Conservation (phyloP, 116 monocot species). For the Dioscorea cayenensis region DNA sequence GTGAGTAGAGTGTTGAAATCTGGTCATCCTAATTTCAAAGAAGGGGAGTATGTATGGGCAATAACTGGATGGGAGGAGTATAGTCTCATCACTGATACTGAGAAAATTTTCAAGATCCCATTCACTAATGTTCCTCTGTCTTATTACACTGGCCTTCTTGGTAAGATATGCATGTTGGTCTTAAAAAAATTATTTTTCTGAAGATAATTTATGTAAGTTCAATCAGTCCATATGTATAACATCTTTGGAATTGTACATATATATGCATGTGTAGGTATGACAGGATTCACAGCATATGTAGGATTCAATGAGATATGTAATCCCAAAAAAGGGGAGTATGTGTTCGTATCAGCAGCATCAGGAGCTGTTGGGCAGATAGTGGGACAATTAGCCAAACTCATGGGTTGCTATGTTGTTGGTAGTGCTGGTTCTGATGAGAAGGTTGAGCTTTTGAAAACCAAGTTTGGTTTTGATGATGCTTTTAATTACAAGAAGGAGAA, state of each 20-base stretch:
- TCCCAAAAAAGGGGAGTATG: slow-evolving; percentile 75
- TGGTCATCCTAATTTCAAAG: slow-evolving; percentile 42
- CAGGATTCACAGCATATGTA: slow-evolving; percentile 63
- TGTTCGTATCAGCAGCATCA: slow-evolving; percentile 73
- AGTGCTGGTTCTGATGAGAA: slow-evolving; percentile 76
- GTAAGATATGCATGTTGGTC: slow-evolving; percentile 7
- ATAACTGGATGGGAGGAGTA: slow-evolving; percentile 82
- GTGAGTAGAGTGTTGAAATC: slow-evolving; percentile 70
- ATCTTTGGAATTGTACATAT: too few species aligned
- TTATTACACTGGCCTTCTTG: slow-evolving; percentile 65
- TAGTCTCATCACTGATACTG: slow-evolving; percentile 36
- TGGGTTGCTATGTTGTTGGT: slow-evolving; percentile 80
- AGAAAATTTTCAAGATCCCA: slow-evolving; percentile 35
- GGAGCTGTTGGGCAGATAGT: slow-evolving; percentile 88
- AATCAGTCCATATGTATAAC: too few species aligned
- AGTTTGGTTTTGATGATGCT: slow-evolving; percentile 80
- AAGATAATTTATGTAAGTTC: too few species aligned
- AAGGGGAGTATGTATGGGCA: slow-evolving; percentile 66
- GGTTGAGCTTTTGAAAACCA: slow-evolving; percentile 67
- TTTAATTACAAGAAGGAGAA: slow-evolving; percentile 87
- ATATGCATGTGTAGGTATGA: slow-evolving; percentile 44
- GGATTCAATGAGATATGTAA: slow-evolving; percentile 65
- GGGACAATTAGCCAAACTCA: slow-evolving; percentile 74
- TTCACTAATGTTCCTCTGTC: slow-evolving; percentile 59
- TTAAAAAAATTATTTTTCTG: too few species aligned